These are phyloP conservation scores for Guyanaporus albipodus DNA, from an alignment of 768 basidiomycete genomes.

Conservation along the genomic window DNA sequence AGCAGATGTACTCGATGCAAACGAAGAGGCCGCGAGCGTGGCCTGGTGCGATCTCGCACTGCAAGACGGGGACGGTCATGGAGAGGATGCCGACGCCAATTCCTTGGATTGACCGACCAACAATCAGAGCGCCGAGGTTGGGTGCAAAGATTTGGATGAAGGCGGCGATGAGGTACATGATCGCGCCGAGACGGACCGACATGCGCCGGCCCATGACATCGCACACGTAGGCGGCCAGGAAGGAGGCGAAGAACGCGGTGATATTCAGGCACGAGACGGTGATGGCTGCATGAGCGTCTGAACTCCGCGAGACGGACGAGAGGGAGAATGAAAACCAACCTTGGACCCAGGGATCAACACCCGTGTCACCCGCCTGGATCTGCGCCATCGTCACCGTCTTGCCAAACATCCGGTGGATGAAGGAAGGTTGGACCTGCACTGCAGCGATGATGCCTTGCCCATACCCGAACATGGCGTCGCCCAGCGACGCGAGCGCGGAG, in stretches of 20 bases:
- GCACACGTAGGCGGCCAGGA: slow-evolving; percentile 45
- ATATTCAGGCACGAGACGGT: slow-evolving; percentile 48
- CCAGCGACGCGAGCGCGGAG: slow-evolving; percentile 50
- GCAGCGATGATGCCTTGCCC: slow-evolving; percentile 51
- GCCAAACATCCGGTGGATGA: slow-evolving; percentile 48
- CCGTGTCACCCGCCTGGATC: slow-evolving; percentile 40
- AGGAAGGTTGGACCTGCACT: slow-evolving; percentile 49
- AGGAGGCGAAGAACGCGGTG: slow-evolving; percentile 45
- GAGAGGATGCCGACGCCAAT: slow-evolving; percentile 49
- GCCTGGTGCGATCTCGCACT: slow-evolving; percentile 46
- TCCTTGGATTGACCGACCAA: slow-evolving; percentile 45
- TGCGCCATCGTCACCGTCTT: slow-evolving; percentile 41
- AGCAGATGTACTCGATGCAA: slow-evolving; percentile 49
- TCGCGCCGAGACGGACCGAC: slow-evolving; percentile 47
- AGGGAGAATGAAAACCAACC: slow-evolving; percentile 29
- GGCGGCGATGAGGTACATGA: slow-evolving; percentile 46
- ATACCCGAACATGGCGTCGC: slow-evolving; percentile 56
- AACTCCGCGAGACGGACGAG: neutral
- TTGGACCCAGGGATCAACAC: slow-evolving; percentile 44
- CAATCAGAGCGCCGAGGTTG: slow-evolving; percentile 37
- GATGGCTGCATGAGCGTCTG: slow-evolving; percentile 34
- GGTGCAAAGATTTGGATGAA: slow-evolving; percentile 49
- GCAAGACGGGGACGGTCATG: slow-evolving; percentile 48
- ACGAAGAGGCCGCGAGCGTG: slow-evolving; percentile 50
- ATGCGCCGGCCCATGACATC: slow-evolving; percentile 48